These are phyloP conservation scores for Eucalyptus pauciflora DNA, from an alignment of 345 rosid genomes.

Conservation along the genomic window DNA sequence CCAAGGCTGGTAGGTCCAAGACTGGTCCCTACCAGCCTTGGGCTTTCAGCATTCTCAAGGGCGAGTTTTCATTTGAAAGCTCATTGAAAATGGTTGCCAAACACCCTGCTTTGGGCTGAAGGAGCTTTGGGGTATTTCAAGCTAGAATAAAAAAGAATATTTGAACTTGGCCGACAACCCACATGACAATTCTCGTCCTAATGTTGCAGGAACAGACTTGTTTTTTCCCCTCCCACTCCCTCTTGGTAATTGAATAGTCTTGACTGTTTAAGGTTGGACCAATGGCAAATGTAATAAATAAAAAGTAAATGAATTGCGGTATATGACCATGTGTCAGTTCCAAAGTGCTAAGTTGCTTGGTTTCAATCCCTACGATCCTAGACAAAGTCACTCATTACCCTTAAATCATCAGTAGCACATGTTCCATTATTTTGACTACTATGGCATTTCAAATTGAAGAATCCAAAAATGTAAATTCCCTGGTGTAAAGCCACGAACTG, in stretches of 20 bases:
- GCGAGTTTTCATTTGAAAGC: no score
- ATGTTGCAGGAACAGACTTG: not conserved
- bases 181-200: not conserved
- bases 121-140: not conserved
- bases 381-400: not conserved
- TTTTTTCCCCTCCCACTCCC: not conserved
- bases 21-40: no score
- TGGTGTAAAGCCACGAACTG: rapidly evolving
- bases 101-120: no score
- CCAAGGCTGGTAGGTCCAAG: no score
- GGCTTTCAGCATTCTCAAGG: no score
- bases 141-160: not conserved
- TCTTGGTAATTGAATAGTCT: not conserved
- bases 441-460: not conserved
- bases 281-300: not conserved
- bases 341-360: not conserved
- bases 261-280: not conserved
- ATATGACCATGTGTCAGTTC: not conserved
- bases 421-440: not conserved
- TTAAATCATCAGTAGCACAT: not conserved
- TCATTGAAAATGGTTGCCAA: no score
- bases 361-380: not conserved
- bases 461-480: not conserved
- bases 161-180: not conserved
- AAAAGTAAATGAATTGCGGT: not conserved